Percentiles rank a stretch among this genome's conserved stretches.
Conservation (phyloP, 139 green algal species). For the Volvox africanus region DNA sequence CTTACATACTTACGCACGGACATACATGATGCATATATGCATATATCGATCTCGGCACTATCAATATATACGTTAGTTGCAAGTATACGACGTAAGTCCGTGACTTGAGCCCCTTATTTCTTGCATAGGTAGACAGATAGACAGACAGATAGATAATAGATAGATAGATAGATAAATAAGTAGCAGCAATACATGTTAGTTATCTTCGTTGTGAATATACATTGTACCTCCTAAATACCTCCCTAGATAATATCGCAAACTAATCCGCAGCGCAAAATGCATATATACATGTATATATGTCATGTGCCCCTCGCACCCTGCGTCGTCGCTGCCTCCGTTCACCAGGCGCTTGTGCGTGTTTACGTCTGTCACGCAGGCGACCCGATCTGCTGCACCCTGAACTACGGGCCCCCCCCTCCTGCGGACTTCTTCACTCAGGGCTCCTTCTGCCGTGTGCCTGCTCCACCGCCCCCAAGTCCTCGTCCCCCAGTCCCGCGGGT, state of each 20-base stretch:
- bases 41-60: neutral
- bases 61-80: neutral
- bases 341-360: neutral
- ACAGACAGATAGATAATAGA: no score
- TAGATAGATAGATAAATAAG: no score
- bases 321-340: neutral
- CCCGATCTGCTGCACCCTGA: constrained; percentile 29
- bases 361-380: neutral
- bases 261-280: neutral
- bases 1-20: neutral
- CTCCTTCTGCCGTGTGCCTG: constrained; percentile 12
- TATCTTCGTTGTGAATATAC: no score
- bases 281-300: neutral
- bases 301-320: neutral
- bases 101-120: no score
- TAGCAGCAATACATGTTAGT: no score
- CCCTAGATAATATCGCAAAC: neutral
- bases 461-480: neutral
- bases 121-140: no score
- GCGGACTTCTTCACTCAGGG: neutral
- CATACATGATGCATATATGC: neutral
- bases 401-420: neutral
- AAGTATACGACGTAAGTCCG: neutral
- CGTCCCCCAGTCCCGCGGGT: neutral
- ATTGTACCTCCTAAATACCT: neutral